A percentile compares a stretch with the other conserved stretches of the same genome.
These are phyloP conservation scores for Sclerotinia sclerotiorum DNA, from an alignment of 2,329 filamentous ascomycete genomes.

Conservation along the genomic window DNA sequence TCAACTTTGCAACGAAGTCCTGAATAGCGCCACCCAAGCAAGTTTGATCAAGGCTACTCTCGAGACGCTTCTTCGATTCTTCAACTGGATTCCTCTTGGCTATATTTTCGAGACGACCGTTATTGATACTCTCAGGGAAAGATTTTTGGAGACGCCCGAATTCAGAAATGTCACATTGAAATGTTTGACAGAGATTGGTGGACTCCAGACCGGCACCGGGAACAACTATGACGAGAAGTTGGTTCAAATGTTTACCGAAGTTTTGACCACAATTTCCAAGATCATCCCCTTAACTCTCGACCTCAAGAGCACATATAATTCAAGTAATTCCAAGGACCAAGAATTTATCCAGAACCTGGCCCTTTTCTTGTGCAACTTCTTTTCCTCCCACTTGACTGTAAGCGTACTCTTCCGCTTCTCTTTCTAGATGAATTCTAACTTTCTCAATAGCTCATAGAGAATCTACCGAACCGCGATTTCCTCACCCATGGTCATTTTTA, in stretches of 20 bases:
- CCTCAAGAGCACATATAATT: conserved; percentile 85
- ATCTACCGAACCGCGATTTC: conserved; percentile 90
- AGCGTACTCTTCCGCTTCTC: conserved; percentile 34
- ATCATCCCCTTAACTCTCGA: conserved; percentile 91
- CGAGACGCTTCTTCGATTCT: conserved; percentile 91
- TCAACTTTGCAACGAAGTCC: conserved; percentile 92
- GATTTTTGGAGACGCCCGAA: conserved; percentile 89
- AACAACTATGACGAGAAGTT: conserved; percentile 91
- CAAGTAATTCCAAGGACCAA: conserved; percentile 89
- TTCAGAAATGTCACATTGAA: conserved; percentile 97
- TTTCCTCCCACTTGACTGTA: conserved; percentile 85
- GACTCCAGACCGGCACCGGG: conserved; percentile 76
- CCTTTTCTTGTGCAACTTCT: conserved; percentile 95
- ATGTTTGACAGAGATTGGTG: conserved; percentile 94
- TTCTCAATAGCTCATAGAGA: conserved; percentile 74
- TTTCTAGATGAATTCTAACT: conserved; percentile 28
- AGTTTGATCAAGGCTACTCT: conserved; percentile 94
- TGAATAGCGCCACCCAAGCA: conserved; percentile 83
- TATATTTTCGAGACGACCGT: conserved; percentile 98
- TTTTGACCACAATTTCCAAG: conserved; percentile 84
- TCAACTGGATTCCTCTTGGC: conserved; percentile 98
- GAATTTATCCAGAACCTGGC: conserved; percentile 98
- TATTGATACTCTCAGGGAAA: conserved; percentile 88
- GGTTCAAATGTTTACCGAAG: conserved; percentile 97
- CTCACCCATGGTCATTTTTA: conserved; percentile 97